A percentile compares a stretch with the other conserved stretches of the same genome.
Conservation (phyloP, 108 stramenopile species). For the Cyclotella sp. region DNA sequence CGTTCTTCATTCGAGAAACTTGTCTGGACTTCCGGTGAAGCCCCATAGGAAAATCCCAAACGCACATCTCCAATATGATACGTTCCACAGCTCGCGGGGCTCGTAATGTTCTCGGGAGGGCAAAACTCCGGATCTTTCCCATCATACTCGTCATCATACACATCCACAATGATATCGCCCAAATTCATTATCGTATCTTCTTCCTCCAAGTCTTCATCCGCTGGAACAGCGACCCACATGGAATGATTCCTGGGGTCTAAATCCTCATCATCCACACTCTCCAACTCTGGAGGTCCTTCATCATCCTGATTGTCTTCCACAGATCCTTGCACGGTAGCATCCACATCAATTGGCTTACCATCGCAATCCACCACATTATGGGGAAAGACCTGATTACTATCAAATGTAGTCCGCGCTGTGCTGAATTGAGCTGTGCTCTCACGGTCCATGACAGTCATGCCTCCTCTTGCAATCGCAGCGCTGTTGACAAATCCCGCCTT, state of each 20-base stretch:
- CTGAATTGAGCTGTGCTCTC: neutral
- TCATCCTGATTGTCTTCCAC: slow-evolving; percentile 20
- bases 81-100: slow-evolving; percentile 7
- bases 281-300: neutral
- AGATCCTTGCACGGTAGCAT: slow-evolving; percentile 28
- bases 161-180: slow-evolving; percentile 29
- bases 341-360: slow-evolving; percentile 32
- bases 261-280: slow-evolving; percentile 12
- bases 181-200: slow-evolving; percentile 33
- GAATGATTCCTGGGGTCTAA: slow-evolving; percentile 35
- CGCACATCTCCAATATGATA: slow-evolving; percentile 33
- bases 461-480: neutral
- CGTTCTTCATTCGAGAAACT: neutral
- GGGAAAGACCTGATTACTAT: neutral
- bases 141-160: slow-evolving; percentile 3
- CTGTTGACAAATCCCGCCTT: slow-evolving; percentile 32
- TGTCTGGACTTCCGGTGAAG: neutral
- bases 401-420: neutral
- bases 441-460: neutral
- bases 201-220: slow-evolving; percentile 25
- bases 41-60: neutral
- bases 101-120: neutral
- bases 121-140: neutral
- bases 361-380: neutral
- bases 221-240: slow-evolving; percentile 46